Evolutionary conservation across 1,284 basidiomycete genomes (phyloP).

Genomic region (Cutaneotrichosporon mucoides): DNA sequence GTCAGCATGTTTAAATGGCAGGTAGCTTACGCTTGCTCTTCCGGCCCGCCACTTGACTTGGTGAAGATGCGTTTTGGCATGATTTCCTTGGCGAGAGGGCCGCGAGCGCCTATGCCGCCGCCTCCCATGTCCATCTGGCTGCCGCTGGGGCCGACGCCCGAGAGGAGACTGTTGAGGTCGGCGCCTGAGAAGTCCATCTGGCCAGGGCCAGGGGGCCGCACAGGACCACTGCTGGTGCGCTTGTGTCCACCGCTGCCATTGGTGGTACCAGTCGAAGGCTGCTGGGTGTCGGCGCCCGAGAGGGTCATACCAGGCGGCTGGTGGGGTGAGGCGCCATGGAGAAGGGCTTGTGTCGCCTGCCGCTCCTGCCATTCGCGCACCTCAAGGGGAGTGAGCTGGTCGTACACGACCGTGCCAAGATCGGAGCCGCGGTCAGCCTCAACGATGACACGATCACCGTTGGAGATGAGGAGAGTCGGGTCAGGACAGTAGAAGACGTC

Average conservation of each 20-base stretch:
- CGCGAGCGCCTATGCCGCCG: constrained; percentile 29
- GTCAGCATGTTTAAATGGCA: not conserved
- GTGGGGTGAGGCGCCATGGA: constrained; percentile 45
- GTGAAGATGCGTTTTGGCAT: constrained; percentile 95
- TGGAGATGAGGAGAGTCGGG: constrained; percentile 53
- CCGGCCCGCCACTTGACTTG: constrained; percentile 64
- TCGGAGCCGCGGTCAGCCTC: constrained; percentile 92
- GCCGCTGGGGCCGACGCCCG: constrained; percentile 41
- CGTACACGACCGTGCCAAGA: constrained; percentile 82
- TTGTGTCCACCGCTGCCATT: constrained; percentile 7
- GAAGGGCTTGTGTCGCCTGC: constrained; percentile 53
- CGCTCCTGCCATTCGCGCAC: constrained; percentile 83
- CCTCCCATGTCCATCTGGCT: constrained; percentile 35
- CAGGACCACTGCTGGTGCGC: constrained; percentile 14
- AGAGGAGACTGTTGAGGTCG: constrained; percentile 37
- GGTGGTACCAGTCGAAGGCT: constrained; percentile 3
- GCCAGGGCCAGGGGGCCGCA: constrained; percentile 16
- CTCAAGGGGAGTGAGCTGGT: constrained; percentile 82
- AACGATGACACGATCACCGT: constrained; percentile 91
- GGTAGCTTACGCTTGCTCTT: constrained; percentile 72
- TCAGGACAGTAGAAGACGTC: constrained; percentile 88
- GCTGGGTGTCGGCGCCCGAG: constrained; percentile 8
- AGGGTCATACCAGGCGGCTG: constrained; percentile 50
- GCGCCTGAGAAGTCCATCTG: constrained; percentile 30
- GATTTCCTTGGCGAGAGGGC: constrained; percentile 65